These are phyloP conservation scores for Exophiala spinifera DNA, from an alignment of 2,329 filamentous ascomycete genomes.

Conservation along the genomic window DNA sequence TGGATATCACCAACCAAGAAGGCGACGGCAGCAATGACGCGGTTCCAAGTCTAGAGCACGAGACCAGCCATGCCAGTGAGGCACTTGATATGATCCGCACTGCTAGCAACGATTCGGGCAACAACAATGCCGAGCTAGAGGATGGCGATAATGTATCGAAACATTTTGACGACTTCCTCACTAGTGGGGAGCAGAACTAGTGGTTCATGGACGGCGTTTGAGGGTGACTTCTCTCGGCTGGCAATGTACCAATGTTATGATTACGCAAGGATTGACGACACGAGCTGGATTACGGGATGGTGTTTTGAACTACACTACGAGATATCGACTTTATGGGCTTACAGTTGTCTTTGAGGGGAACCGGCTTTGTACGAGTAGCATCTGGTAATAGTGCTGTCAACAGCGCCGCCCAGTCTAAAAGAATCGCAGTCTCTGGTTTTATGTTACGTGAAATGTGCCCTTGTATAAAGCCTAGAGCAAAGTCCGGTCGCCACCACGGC, in stretches of 20 bases:
- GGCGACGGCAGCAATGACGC: slow-evolving; percentile 27
- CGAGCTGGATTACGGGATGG: not conserved
- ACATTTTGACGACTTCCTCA: slow-evolving; percentile 32
- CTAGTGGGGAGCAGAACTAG: slow-evolving; percentile 18
- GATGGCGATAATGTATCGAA: slow-evolving; percentile 24
- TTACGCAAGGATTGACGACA: not conserved
- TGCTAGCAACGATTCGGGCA: slow-evolving; percentile 26
- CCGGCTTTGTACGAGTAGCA: no score
- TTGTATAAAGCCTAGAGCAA: not conserved
- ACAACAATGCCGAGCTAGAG: slow-evolving; percentile 30
- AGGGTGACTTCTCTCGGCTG: not conserved
- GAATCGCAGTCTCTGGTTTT: not conserved
- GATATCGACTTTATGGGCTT: not conserved
- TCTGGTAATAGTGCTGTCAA: no score
- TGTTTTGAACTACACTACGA: not conserved
- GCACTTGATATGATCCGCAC: slow-evolving; percentile 39
- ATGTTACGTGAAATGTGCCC: not conserved
- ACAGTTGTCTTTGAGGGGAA: not conserved
- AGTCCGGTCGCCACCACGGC: no score
- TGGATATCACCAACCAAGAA: slow-evolving; percentile 47
- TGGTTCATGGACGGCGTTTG: not conserved
- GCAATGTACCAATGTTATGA: not conserved
- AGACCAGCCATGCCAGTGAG: slow-evolving; percentile 48
- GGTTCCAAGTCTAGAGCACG: slow-evolving; percentile 29
- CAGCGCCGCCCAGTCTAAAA: not conserved